Evolutionary conservation across 495 filamentous ascomycete species (phyloP), one percentile per base, ranked within the genome.

Genomic region (Glonium stellatum): DNA sequence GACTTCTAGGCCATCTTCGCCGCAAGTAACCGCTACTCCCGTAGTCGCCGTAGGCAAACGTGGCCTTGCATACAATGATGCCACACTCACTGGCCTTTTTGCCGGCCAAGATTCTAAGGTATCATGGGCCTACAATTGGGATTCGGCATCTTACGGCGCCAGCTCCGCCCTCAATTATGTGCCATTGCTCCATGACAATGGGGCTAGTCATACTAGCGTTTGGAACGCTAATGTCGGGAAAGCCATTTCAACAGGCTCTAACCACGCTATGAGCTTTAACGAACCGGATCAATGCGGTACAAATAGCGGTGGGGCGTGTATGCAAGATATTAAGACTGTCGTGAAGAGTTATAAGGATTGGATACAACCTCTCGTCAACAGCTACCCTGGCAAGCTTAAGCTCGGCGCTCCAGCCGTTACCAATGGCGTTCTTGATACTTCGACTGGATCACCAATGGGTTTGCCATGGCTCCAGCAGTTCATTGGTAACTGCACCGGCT

Each of bases 111-210:
- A 13, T 35, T 37, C 12, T 57, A 63, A 77, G 49, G 69, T 87
- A 71, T 72, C 74, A n/a, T 92, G 88, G 87, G 79, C 78, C 46
- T 92, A 90, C 80, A 88, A 92, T 82, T 95, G 90, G 90, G 65
- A 54, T 41, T 37, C 34, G 5, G 18, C 48, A 5, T 10, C 18
- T n/a, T 19, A 21, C 25, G 34, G 25, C 52, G 8, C 62, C 5
- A 60, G 67, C 11, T 65, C 82, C 66, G 79, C 86, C 63, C 95
- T 78, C 74, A 79, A 86, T 63, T 96, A 78, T 74, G 82, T 89
- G 39, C 88, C 90, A 57, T 86, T 86, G 79, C 81, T 91, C 46
- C 89, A 86, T 85, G 83, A 83, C 41, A 70, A 74, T 25, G 75
- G 68, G 57, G 68, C 76, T 58, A 78, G 79, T 57, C 78, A 79